These are phyloP conservation scores for Barnettozyma pratensis DNA, from an alignment of 805 yeast genomes.

Conservation along the genomic window DNA sequence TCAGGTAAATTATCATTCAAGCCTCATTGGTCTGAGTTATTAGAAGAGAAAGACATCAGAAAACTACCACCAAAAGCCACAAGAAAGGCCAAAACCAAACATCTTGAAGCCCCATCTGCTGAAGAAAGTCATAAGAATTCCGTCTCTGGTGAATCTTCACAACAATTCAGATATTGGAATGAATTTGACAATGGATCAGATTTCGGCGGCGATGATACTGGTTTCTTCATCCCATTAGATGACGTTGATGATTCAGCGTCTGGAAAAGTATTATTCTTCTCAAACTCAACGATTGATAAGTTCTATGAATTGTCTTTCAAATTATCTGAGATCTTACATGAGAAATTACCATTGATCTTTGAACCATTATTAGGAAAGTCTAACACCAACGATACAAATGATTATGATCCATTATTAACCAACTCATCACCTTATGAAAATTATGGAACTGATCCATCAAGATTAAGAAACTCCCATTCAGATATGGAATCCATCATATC, in stretches of 20 bases:
- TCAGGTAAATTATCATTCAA: constrained; percentile 26
- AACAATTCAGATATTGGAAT: constrained; percentile 50
- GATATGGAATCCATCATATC: constrained; percentile 16
- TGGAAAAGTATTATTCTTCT: constrained; percentile 12
- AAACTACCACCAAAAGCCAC: constrained; percentile 33
- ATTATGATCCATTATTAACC: neutral
- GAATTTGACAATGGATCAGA: constrained; percentile 63
- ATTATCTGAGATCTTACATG: constrained; percentile 11
- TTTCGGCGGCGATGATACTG: constrained; percentile 35
- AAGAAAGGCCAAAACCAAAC: constrained; percentile 5
- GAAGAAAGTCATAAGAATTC: constrained; percentile 1
- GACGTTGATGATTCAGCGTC: constrained; percentile 20
- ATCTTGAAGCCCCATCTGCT: neutral
- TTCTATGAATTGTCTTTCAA: constrained; percentile 19
- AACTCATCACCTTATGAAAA: neutral
- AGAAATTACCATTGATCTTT: constrained; percentile 18
- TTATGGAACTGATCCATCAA: neutral
- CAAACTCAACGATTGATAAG: constrained; percentile 24
- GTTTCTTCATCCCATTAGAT: constrained; percentile 31
- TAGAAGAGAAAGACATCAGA: constrained; percentile 37
- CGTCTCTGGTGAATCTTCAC: constrained; percentile 14
- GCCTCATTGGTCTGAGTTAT: constrained; percentile 36
- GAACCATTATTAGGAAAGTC: neutral
- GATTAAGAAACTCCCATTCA: neutral
- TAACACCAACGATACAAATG: neutral